Evolutionary conservation across 1,284 basidiomycete species (phyloP), one percentile per base, ranked within the genome.

Genomic region (Sporisorium scitamineum): DNA sequence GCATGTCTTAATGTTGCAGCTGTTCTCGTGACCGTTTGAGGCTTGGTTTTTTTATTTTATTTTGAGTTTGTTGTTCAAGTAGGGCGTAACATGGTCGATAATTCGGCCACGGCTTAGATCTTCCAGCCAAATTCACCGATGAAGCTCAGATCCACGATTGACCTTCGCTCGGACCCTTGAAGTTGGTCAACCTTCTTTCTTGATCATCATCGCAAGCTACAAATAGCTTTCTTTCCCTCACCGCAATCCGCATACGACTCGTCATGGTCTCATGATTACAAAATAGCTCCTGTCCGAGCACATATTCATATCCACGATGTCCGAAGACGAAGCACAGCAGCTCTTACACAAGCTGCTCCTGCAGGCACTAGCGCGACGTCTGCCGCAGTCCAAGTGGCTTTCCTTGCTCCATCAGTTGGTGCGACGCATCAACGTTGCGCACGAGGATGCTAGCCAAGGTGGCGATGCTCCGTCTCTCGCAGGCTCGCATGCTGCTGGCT

Each of bases 361-460:
- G 9, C 67, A 75, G 24, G 68, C 58, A 4, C 57, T 75, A 14
- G 54, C 67, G 7, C 50, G 72, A 14, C 62, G 72, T 26, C 56
- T 75, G 2, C 52, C 72, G 9, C 72, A 70, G 26, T 63, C 72
- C 18, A 66, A 55, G n/a, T 75, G 62, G 62, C 67, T 75, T 14
- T 55, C 67, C 4, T 50, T 75, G n/a, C 62, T 70, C 1, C 72
- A 75, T 41, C 72, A 75, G 32, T 39, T 70, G 9, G 24, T 60
- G 14, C 54, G 67, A 47, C 59, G 72, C 31, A 54, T 63, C 37
- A 50, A 64, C 13, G 37, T 63, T 18, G 27, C 55, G 8, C 41
- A 55, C 37, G 13, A 54, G 10, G 2, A 22, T 9, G 18, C 5
- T 7, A 22, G 11, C 18, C 45, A 39, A 2, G 16, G 34, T 24